Evolutionary conservation across 441 rosid genomes (phyloP).

Genomic region (Cnidoscolus chayamansa): DNA sequence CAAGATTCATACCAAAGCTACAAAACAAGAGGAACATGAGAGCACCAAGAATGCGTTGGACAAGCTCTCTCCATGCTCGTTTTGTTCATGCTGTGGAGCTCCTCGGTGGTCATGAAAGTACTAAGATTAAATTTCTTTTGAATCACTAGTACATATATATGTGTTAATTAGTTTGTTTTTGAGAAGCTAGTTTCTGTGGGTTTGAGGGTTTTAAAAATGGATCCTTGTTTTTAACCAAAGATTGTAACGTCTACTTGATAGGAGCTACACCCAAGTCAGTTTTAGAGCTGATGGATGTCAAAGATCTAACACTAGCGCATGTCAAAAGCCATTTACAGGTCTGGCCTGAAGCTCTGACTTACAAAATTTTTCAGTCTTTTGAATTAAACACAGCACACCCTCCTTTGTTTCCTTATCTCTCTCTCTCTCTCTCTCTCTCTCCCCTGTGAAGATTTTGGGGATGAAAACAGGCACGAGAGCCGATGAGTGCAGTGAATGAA

Average conservation of each 20-base stretch:
- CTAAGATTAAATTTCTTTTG: too few relatives aligned
- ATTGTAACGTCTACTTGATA: slow-evolving; percentile 14
- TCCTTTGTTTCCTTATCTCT: slow-evolving; percentile 6
- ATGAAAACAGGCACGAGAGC: slow-evolving; percentile 21
- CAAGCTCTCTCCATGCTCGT: slow-evolving; percentile 73
- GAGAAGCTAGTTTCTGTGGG: too few relatives aligned
- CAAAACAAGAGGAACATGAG: slow-evolving; percentile 71
- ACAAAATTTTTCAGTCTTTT: too few relatives aligned
- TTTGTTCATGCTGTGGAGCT: slow-evolving; percentile 86
- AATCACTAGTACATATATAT: too few relatives aligned
- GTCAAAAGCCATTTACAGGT: slow-evolving; percentile 92
- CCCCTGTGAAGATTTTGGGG: slow-evolving; percentile 5
- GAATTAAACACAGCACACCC: too few relatives aligned
- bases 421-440: not conserved
- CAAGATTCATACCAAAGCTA: slow-evolving; percentile 60
- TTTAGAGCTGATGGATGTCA: slow-evolving; percentile 83
- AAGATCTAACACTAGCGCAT: slow-evolving; percentile 78
- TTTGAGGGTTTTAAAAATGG: too few relatives aligned
- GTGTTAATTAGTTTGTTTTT: too few relatives aligned
- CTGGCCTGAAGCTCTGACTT: not conserved
- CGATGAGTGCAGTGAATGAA: slow-evolving; percentile 27
- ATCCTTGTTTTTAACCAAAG: not conserved
- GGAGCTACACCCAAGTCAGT: slow-evolving; percentile 93
- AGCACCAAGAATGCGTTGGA: slow-evolving; percentile 92
- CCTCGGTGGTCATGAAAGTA: slow-evolving; percentile 92